These are phyloP conservation scores for Mycena chlorophos DNA, from an alignment of 768 basidiomycete species.

Conservation along the genomic window DNA sequence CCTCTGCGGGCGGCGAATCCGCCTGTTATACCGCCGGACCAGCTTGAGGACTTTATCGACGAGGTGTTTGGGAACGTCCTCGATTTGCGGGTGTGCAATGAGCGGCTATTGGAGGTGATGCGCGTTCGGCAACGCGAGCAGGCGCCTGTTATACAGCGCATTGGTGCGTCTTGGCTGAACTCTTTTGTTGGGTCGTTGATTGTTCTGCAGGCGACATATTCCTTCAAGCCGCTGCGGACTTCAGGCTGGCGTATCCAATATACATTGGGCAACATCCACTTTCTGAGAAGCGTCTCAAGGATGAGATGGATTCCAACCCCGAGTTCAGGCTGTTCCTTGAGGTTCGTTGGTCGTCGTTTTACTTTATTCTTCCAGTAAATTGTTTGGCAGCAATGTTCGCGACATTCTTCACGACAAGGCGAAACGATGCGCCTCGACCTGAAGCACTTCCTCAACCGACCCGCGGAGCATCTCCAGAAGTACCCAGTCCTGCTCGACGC, in stretches of 20 bases:
- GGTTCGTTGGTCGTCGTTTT: slow-evolving; percentile 44
- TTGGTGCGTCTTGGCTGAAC: slow-evolving; percentile 38
- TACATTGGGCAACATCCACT: slow-evolving; percentile 84
- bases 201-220: slow-evolving; percentile 65
- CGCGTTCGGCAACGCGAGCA: slow-evolving; percentile 86
- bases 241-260: slow-evolving; percentile 80
- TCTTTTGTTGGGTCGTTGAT: neutral
- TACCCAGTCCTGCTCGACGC: slow-evolving; percentile 86
- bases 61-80: slow-evolving; percentile 89
- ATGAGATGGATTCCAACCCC: slow-evolving; percentile 79
- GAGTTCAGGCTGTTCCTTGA: slow-evolving; percentile 85
- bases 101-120: slow-evolving; percentile 80
- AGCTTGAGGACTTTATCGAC: slow-evolving; percentile 82
- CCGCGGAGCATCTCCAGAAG: slow-evolving; percentile 79
- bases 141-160: slow-evolving; percentile 74
- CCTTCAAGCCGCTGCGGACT: slow-evolving; percentile 82
- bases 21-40: slow-evolving; percentile 42
- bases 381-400: slow-evolving; percentile 42
- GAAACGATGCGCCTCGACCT: slow-evolving; percentile 53
- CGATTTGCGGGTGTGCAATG: slow-evolving; percentile 82
- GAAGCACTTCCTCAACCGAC: slow-evolving; percentile 79
- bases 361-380: neutral
- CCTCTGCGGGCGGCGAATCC: slow-evolving; percentile 49
- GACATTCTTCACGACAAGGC: slow-evolving; percentile 39
- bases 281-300: slow-evolving; percentile 84